Base-by-base conservation (phyloP, 805 yeast genomes). In the Hanseniaspora occidentalis region DNA sequence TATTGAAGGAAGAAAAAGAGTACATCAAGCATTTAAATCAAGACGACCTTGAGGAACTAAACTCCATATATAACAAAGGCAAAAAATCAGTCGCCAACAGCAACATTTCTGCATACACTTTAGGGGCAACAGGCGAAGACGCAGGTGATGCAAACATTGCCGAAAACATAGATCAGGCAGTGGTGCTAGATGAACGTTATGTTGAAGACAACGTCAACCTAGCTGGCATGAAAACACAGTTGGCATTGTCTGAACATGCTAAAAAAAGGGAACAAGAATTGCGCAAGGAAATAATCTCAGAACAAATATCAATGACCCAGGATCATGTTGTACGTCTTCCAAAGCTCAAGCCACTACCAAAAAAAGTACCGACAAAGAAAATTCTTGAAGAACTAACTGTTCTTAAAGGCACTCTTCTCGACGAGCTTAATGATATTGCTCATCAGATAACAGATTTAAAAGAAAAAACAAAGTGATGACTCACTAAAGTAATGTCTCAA, bases 31-130 rank as follows among this genome's bases (percentile, higher is more conserved):
- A 53, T 7, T 43, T 58, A 20, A 49, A 47, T 37, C 35, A 45
- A 11, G 57, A 56, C n/a, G 61, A 55, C 36, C 52, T 48, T 43
- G 13, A 35, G 7, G 58, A 52, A 13, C 41, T 56, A 13, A 6
- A 29, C 8, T n/a, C 33, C 4, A 29, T 29, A 4, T 14, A 29
- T 16, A 29, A 29, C 16, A 29, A 29, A 4, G 33, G 33, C 16
- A 29, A 29, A 25, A 14, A 14, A 5, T 10, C 33, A n/a, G 16
- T 16, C 16, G n/a, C n/a, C n/a, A n/a, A n/a, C n/a, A n/a, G n/a
- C n/a, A n/a, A n/a, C n/a, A n/a, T n/a, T n/a, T n/a, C n/a, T n/a
- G n/a, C n/a, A n/a, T n/a, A n/a, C n/a, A n/a, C n/a, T n/a, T n/a
- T n/a, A n/a, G n/a, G n/a, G n/a, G n/a, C n/a, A n/a, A n/a, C n/a